Conservation (phyloP, 352 stramenopile species). For the Phytophthora cryptogea region DNA sequence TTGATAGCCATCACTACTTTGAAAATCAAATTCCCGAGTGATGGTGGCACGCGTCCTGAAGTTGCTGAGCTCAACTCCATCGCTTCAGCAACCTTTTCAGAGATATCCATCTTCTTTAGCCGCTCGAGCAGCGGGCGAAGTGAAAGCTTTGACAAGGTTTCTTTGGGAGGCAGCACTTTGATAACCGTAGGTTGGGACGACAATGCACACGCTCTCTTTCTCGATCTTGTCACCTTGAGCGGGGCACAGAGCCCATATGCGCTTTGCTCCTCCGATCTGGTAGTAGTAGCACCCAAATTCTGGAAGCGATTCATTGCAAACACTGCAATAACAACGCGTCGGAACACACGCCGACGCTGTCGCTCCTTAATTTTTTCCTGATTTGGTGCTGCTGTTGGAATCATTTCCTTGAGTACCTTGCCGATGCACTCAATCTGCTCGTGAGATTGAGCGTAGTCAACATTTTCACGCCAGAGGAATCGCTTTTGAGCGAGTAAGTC, state of each 20-base stretch:
- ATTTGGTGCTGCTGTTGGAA: slow-evolving; percentile 28
- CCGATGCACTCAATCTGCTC: slow-evolving; percentile 69
- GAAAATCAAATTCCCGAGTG: slow-evolving; percentile 44
- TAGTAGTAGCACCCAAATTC: slow-evolving; percentile 14
- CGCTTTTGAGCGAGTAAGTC: slow-evolving; percentile 69
- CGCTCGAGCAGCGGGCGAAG: slow-evolving; percentile 44
- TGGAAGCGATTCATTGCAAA: slow-evolving; percentile 74
- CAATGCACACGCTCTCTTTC: slow-evolving; percentile 11
- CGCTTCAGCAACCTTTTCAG: slow-evolving; percentile 35
- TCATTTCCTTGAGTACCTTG: slow-evolving; percentile 59
- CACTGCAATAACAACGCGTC: slow-evolving; percentile 58
- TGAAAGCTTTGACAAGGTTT: slow-evolving; percentile 34
- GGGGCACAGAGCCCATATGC: slow-evolving; percentile 47
- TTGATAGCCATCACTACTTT: slow-evolving; percentile 54
- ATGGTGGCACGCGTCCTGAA: slow-evolving; percentile 9
- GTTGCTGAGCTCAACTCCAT: slow-evolving; percentile 18
- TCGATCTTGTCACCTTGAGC: slow-evolving; percentile 38
- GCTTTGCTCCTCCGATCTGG: slow-evolving; percentile 7
- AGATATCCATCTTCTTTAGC: slow-evolving; percentile 39
- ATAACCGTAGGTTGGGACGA: slow-evolving; percentile 42
- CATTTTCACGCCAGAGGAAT: slow-evolving; percentile 52
- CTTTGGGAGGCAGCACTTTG: slow-evolving; percentile 45
- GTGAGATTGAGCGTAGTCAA: slow-evolving; percentile 44
- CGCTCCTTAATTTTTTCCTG: slow-evolving; percentile 21
- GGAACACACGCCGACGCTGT: slow-evolving; percentile 37